Base-by-base conservation (phyloP, 257 asterid genomes). In the Petunia secreta region DNA sequence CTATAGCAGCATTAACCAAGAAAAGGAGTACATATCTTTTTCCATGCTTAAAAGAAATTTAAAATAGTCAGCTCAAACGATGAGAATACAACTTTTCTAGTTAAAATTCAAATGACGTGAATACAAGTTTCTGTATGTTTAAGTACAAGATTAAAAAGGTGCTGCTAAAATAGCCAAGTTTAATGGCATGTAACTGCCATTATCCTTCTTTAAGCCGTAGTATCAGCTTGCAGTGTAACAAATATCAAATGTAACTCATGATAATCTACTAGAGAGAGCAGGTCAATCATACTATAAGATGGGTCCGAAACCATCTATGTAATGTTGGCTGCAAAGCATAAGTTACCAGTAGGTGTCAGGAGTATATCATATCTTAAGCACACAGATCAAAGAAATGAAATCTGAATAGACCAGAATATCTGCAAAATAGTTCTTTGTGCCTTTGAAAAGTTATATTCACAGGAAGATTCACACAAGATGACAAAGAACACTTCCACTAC, bases 31-130 rank as follows among this genome's bases (percentile, higher is more conserved):
- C 40, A 25, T n/a, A 74, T 58, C 34, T 3, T 46, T 66, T 48
- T 38, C 43, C 16, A 63, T 54, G 69, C 80, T 81, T 16, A 8
- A 65, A 77, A 83, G 41, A 59, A 41, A 36, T 50, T 67, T 52
- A 54, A 75, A 54, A 77, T 13, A 7, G 34, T 11, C 7, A 1
- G 44, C 25, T 48, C 44, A 71, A 71, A 50, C 50, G 43, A 71
- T 34, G 46, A 52, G 25, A 25, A 25, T 25, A 25, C 25, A 25
- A 25, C 25, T 52, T 52, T 10, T 50, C 11, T 52, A 13, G 9
- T 52, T 15, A 52, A 8, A 0, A 52, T 52, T 52, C 57, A 52
- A 52, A 52, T 52, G 57, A 52, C 5, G 1, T 25, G 6, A 50
- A 71, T 34, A 11, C 43, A 34, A 10, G 14, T n/a, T 48, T 73